Evolutionary conservation across 768 basidiomycete genomes (phyloP).

Genomic region (Psilocybe azurescens): DNA sequence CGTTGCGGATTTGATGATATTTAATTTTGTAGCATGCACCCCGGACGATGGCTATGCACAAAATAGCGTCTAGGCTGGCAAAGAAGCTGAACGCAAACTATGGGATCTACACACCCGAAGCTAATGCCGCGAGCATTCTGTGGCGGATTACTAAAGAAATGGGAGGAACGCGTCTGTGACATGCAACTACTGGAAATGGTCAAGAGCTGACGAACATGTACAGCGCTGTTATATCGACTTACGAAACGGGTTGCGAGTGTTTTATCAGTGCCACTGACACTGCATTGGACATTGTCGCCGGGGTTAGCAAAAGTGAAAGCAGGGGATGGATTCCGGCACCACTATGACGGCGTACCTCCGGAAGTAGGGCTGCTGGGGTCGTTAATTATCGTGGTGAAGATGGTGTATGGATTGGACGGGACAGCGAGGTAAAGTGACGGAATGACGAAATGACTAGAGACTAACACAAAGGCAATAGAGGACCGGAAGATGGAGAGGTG

Average conservation of each 20-base stretch:
- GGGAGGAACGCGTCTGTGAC: slow-evolving; percentile 75
- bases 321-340: slow-evolving; percentile 50
- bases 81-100: slow-evolving; percentile 56
- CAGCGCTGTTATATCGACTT: slow-evolving; percentile 70
- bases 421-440: slow-evolving; percentile 47
- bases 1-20: slow-evolving; percentile 3
- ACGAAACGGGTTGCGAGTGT: slow-evolving; percentile 63
- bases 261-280: slow-evolving; percentile 62
- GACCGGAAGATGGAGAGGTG: slow-evolving; percentile 40
- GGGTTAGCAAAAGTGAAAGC: slow-evolving; percentile 37
- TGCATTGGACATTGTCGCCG: slow-evolving; percentile 60
- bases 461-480: slow-evolving; percentile 33
- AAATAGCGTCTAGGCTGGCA: slow-evolving; percentile 65
- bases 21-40: slow-evolving; percentile 64
- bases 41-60: slow-evolving; percentile 58
- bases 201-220: slow-evolving; percentile 10
- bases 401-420: slow-evolving; percentile 87
- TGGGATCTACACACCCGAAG: slow-evolving; percentile 70
- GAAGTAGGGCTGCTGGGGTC: slow-evolving; percentile 67
- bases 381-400: slow-evolving; percentile 76
- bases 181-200: slow-evolving; percentile 5
- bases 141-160: slow-evolving; percentile 77
- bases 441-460: slow-evolving; percentile 9
- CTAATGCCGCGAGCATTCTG: slow-evolving; percentile 75
- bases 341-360: slow-evolving; percentile 67